A percentile compares a stretch with the other conserved stretches of the same genome.
Conservation (phyloP, 352 stramenopile genomes). For the Globisporangium mamillatum region DNA sequence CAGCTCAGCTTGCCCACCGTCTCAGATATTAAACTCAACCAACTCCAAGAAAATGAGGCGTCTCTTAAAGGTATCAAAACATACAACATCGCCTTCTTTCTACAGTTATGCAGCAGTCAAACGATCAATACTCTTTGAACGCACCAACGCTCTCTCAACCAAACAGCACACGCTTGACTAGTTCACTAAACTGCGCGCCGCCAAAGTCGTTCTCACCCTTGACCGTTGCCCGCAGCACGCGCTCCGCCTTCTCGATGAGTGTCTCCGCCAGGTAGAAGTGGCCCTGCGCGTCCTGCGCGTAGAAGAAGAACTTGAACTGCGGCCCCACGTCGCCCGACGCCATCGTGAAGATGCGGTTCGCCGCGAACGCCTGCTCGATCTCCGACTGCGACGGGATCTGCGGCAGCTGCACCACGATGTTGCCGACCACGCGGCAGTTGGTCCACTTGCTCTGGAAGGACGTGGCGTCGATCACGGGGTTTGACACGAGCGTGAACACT, state of each 20-base stretch:
- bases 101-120: neutral
- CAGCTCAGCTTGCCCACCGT: no score
- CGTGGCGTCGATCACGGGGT: slow-evolving; percentile 66
- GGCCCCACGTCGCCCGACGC: slow-evolving; percentile 72
- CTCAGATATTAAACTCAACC: neutral
- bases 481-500: slow-evolving; percentile 49
- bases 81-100: slow-evolving; percentile 1
- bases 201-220: slow-evolving; percentile 67
- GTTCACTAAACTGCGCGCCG: slow-evolving; percentile 58
- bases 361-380: slow-evolving; percentile 62
- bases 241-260: slow-evolving; percentile 66
- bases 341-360: slow-evolving; percentile 68
- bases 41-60: neutral
- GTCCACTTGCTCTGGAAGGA: slow-evolving; percentile 79
- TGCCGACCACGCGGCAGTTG: slow-evolving; percentile 61
- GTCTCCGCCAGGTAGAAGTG: slow-evolving; percentile 70
- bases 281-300: slow-evolving; percentile 64
- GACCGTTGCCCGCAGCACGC: slow-evolving; percentile 60
- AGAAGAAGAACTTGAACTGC: slow-evolving; percentile 88
- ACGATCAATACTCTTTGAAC: no score
- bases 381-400: slow-evolving; percentile 55
- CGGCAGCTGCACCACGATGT: slow-evolving; percentile 57
- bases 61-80: neutral
- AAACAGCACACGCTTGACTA: slow-evolving; percentile 65
- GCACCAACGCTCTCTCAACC: slow-evolving; percentile 28